Evolutionary conservation across 305 asterid species (phyloP).

Genomic region (Withania somnifera): DNA sequence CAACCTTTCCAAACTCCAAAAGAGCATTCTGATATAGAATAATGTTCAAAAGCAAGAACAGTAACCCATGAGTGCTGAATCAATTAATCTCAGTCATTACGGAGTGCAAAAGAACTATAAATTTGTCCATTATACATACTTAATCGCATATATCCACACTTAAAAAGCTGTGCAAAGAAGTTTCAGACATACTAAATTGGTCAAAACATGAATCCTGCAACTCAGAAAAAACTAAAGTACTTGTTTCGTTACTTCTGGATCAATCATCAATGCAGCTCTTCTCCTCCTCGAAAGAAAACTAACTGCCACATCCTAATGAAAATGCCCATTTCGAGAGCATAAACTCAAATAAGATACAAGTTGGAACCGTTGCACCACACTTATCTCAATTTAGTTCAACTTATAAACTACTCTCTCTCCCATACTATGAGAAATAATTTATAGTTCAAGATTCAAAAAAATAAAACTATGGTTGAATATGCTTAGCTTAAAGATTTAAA

Average conservation of each 20-base stretch:
- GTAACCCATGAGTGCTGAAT: background rate
- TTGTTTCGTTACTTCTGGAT: background rate
- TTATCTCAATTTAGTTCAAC: background rate
- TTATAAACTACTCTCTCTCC: background rate
- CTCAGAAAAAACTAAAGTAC: background rate
- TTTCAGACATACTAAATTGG: background rate
- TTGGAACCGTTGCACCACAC: background rate
- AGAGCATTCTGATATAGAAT: conserved; percentile 27
- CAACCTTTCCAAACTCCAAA: conserved; percentile 36
- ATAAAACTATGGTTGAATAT: background rate
- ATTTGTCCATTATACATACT: background rate
- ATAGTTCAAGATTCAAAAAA: background rate
- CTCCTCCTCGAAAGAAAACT: background rate
- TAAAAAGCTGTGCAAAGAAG: background rate
- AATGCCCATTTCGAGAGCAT: background rate
- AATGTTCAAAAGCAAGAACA: background rate
- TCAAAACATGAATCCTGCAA: background rate
- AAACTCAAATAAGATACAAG: background rate
- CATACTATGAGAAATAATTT: background rate
- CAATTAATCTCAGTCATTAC: background rate
- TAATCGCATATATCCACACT: background rate
- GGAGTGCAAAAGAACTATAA: background rate
- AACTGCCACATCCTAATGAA: background rate
- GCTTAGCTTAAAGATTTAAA: background rate
- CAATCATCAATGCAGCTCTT: background rate